phyloP scores from a whole-genome alignment of 208 protist species.

The Angomonas deanei region DNA sequence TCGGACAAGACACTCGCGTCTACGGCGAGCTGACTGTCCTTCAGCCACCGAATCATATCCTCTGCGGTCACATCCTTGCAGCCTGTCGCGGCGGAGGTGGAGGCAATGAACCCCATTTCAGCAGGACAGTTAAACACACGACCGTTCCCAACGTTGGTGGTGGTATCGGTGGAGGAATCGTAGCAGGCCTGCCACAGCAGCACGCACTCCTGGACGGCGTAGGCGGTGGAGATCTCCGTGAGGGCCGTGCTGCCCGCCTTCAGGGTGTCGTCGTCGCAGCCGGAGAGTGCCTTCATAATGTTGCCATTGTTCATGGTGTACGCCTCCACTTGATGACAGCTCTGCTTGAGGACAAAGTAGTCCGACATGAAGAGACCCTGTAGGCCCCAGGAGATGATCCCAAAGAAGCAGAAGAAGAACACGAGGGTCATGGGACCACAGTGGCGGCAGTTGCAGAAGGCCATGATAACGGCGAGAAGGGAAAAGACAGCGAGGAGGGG shows the following conservation, averaged over 20 bases:
- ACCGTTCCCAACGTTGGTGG: not conserved
- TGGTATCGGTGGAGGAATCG: not conserved
- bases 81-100: not conserved
- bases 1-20: not conserved
- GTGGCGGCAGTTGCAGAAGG: slow-evolving; percentile 21
- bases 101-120: not conserved
- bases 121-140: not conserved
- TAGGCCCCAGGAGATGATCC: slow-evolving; percentile 17
- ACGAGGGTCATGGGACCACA: slow-evolving; percentile 25
- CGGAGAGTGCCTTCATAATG: slow-evolving; percentile 13
- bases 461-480: slow-evolving; percentile 13
- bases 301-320: slow-evolving; percentile 15
- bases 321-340: slow-evolving; percentile 32
- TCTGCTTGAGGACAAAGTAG: slow-evolving; percentile 17
- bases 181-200: slow-evolving; percentile 5
- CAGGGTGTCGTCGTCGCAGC: slow-evolving; percentile 20
- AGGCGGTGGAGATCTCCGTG: not conserved
- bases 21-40: not conserved
- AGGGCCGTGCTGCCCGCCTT: not conserved
- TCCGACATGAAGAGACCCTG: slow-evolving; percentile 13
- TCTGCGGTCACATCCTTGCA: not conserved
- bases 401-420: slow-evolving; percentile 22
- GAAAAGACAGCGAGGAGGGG: slow-evolving; percentile 11
- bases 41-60: not conserved
- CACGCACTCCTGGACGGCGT: not conserved